Conservation (phyloP, 2,329 filamentous ascomycete species). For the Cladosporium oxysporum region DNA sequence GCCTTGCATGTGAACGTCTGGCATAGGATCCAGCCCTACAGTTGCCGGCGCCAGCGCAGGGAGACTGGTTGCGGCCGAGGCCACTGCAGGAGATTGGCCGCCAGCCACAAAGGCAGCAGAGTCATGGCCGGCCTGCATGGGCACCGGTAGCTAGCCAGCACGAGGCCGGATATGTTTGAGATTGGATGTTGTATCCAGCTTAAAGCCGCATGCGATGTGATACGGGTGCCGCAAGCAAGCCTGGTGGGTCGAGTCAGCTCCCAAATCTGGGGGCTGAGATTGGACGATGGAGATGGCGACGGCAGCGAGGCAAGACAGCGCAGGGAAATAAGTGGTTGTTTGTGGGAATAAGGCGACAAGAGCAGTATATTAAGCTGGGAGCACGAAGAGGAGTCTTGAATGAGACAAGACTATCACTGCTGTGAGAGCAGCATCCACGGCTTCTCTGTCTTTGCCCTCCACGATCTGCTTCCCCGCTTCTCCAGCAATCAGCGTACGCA, state of each 20-base stretch:
- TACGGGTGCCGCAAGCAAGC: neutral
- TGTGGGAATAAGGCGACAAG: conserved; percentile 4
- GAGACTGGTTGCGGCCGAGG: conserved; percentile 2
- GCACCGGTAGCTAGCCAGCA: neutral
- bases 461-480: conserved; percentile 6
- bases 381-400: neutral
- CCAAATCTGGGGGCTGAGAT: neutral
- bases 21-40: conserved; percentile 7
- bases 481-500: neutral
- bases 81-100: conserved; percentile 3
- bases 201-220: conserved; percentile 15
- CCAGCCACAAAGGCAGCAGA: conserved; percentile 4
- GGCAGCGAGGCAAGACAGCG: neutral
- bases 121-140: conserved; percentile 12
- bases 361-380: neutral
- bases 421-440: neutral
- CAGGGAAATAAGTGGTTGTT: neutral
- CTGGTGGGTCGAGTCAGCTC: neutral
- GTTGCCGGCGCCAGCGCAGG: conserved; percentile 14
- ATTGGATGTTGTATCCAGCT: conserved; percentile 17
- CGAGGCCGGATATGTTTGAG: conserved; percentile 1
- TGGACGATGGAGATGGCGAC: neutral
- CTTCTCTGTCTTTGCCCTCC: neutral
- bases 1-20: neutral
- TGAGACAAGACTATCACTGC: neutral